These are phyloP conservation scores for Neurospora sp. DNA, from an alignment of 495 filamentous ascomycete genomes.

Conservation along the genomic window DNA sequence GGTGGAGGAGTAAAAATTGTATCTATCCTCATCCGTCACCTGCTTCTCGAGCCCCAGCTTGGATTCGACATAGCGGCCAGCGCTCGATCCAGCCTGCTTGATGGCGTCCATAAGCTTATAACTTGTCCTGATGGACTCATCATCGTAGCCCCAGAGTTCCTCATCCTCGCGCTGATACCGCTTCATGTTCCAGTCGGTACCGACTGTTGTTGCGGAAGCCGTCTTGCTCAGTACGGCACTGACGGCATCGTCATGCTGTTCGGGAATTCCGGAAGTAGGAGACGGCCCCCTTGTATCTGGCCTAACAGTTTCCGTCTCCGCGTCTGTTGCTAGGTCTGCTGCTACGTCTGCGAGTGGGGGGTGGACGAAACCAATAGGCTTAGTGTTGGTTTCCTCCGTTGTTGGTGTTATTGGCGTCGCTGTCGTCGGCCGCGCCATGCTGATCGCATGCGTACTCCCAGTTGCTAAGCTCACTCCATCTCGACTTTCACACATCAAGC, in stretches of 20 bases:
- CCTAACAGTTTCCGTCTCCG: not conserved
- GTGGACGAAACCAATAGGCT: not conserved
- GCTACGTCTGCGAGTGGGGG: not conserved
- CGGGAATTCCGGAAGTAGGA: not conserved
- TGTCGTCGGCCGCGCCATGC: constrained; percentile 14
- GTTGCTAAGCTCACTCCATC: constrained; percentile 25
- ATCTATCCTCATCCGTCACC: constrained; percentile 33
- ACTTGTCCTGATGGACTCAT: constrained; percentile 26
- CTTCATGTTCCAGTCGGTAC: constrained; percentile 58
- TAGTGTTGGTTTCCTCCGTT: not conserved
- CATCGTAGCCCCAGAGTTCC: constrained; percentile 55
- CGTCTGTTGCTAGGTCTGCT: not conserved
- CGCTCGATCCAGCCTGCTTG: constrained; percentile 40
- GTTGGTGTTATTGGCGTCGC: not conserved
- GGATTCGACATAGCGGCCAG: constrained; percentile 35
- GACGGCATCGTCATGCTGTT: constrained; percentile 18
- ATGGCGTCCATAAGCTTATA: constrained; percentile 41
- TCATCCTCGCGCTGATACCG: constrained; percentile 81
- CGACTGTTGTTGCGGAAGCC: constrained; percentile 16
- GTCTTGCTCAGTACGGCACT: constrained; percentile 22
- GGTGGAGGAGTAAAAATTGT: constrained; percentile 52
- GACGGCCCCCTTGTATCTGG: constrained; percentile 6
- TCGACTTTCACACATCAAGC: constrained; percentile 35
- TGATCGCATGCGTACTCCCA: constrained; percentile 15
- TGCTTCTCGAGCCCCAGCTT: constrained; percentile 30